Conservation (phyloP, 352 stramenopile species). For the Phytopythium helicoides region DNA sequence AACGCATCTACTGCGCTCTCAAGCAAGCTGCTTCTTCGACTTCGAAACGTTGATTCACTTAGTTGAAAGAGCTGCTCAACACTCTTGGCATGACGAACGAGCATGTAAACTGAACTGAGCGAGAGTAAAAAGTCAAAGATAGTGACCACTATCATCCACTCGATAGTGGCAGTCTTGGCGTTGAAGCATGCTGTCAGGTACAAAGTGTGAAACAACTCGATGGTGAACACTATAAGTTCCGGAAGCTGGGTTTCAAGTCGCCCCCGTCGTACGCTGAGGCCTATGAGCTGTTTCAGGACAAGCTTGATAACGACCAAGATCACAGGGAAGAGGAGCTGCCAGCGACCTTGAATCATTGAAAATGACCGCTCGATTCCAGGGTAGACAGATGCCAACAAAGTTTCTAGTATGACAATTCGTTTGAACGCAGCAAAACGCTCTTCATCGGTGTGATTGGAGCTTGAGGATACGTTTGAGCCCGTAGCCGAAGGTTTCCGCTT, state of each 20-base stretch:
- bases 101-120: conserved; percentile 1
- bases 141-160: neutral
- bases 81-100: neutral
- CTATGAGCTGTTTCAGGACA: conserved; percentile 1
- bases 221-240: conserved; percentile 15
- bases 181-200: conserved; percentile 13
- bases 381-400: conserved; percentile 9
- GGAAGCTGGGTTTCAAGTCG: conserved; percentile 7
- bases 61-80: conserved; percentile 3
- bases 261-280: conserved; percentile 1
- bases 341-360: neutral
- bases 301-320: conserved; percentile 11
- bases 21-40: conserved; percentile 1
- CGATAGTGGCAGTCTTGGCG: conserved; percentile 1
- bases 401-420: neutral
- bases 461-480: neutral
- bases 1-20: conserved; percentile 1
- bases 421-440: conserved; percentile 3
- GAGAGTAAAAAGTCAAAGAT: conserved; percentile 1
- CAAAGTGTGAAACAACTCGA: conserved; percentile 16
- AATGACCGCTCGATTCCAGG: conserved; percentile 15
- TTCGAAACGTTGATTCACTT: neutral
- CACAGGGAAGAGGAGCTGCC: conserved; percentile 10
- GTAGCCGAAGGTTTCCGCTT: neutral
- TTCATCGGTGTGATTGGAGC: neutral